Base-by-base conservation (phyloP, 495 filamentous ascomycete species). In the Wilcoxina mikolae region DNA sequence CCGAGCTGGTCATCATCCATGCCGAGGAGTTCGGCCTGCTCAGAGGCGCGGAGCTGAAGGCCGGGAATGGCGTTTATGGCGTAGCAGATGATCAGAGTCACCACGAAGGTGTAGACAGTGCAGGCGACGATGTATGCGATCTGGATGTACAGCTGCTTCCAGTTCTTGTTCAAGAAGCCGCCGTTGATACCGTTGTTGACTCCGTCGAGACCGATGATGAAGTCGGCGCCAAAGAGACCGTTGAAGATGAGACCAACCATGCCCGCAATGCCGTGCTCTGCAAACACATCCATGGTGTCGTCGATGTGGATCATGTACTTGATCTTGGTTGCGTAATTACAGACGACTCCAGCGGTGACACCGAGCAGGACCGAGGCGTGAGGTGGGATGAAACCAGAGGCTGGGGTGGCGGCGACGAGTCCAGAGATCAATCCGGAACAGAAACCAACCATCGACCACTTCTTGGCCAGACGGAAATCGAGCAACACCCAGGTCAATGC, bases 381-480 rank as follows among this genome's bases (percentile, higher is more conserved):
- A 10, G 91, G 88, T 27, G 85, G 78, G 65, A 96, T 84, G 70
- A 79, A 85, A 51, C 86, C 86, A 24, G 85, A 86, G 5, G 87
- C 86, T 5, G 86, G 86, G n/a, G 86, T 93, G 12, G 87, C 87
- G 50, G 86, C 86, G 25, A 98, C 91, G 25, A 93, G 79, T 47
- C 86, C 86, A 0, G 84, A 87, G 67, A 93, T 93, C 59, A 82
- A 80, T 44, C 91, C 91, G 23, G 91, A 98, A 70, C 91, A 98
- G 85, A 91, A 95, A 51, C 91, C 91, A 62, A 98, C 91, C 77
- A 96, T 94, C 1, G 90, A 95, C 91, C 91, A 96, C 74, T 98
- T 98, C 68, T 82, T 81, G 44, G 93, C 91, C 43, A 98, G 75
- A 46, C 91, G 80, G 78, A 80, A 98, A 74, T 98, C 91, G 62